Conservation (phyloP, 495 filamentous ascomycete genomes). For the Cenococcum geophilum region DNA sequence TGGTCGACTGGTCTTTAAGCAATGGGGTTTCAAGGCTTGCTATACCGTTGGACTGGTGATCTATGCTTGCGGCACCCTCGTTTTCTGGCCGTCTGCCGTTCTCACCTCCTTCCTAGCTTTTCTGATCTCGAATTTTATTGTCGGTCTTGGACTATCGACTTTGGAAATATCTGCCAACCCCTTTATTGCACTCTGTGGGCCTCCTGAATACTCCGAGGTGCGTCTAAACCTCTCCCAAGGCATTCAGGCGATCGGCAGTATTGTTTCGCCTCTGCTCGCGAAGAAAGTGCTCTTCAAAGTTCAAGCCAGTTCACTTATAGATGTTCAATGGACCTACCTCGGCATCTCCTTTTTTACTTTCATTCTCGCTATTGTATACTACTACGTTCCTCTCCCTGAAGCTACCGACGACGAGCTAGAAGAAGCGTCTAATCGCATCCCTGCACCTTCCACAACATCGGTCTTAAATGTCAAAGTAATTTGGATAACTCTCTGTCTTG, state of each 20-base stretch:
- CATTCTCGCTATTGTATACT: conserved; percentile 57
- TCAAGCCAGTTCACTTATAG: conserved; percentile 51
- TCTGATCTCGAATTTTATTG: conserved; percentile 60
- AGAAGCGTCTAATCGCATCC: conserved; percentile 48
- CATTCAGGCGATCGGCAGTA: conserved; percentile 60
- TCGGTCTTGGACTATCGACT: conserved; percentile 57
- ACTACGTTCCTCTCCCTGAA: conserved; percentile 61
- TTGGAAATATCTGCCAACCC: conserved; percentile 62
- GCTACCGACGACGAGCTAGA: conserved; percentile 59
- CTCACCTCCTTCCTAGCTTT: conserved; percentile 61
- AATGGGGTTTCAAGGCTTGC: conserved; percentile 61
- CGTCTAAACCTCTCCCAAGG: conserved; percentile 62
- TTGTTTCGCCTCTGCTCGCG: conserved; percentile 57
- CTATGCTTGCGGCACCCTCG: conserved; percentile 58
- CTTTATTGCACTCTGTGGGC: conserved; percentile 63
- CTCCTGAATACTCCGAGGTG: conserved; percentile 57
- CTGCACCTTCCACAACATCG: conserved; percentile 46
- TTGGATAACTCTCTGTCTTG: conserved; percentile 52
- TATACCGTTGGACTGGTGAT: conserved; percentile 60
- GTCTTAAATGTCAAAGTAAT: conserved; percentile 46
- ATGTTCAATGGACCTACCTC: conserved; percentile 68
- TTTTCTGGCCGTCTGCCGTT: conserved; percentile 69
- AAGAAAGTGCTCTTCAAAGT: conserved; percentile 54
- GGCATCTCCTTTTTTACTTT: conserved; percentile 61
- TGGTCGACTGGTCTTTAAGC: conserved; percentile 52